Evolutionary conservation across 208 protist species (phyloP), one percentile per base, ranked within the genome.

Genomic region (Baffinella frigidus): DNA sequence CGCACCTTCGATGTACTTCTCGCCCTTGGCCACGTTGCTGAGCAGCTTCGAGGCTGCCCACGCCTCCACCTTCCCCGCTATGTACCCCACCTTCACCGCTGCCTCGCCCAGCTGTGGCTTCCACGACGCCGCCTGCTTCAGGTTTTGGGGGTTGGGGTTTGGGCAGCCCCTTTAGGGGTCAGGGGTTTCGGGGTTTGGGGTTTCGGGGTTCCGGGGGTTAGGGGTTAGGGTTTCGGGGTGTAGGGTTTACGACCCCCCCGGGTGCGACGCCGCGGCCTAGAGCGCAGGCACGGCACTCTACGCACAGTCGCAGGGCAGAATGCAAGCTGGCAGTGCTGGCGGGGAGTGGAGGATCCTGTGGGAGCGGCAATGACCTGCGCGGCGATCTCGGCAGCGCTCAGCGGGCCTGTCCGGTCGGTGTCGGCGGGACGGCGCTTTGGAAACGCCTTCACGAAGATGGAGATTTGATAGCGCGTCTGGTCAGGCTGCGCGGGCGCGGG

Each of bases 1-100:
- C n/a, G n/a, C n/a, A n/a, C n/a, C 77, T 20, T 87, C 77, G 17
- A 87, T 87, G 77, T 87, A 87, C 77, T 87, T 87, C 39, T 87
- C 77, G 0, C 77, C 77, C 1, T 41, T 50, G 77, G 39, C 61
- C 7, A 87, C 77, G 24, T 87, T 87, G 5, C 33, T 14, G 0
- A 87, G 77, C 4, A 87, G 50, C 39, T 87, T 87, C 5, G 27
- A 41, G 3, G 50, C 77, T 1, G 39, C 77, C 77, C 77, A 87
- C 33, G 77, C 33, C 36, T 87, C 77, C 33, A 87, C 24, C 44
- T 87, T 87, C 9, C 77, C 77, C 39, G 48, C 77, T 61, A 87
- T 87, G 77, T 87, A 87, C 0, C 77, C 39, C 39, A 33, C 20
- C 39, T 56, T 24, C 41, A 14, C 71, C 43, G 24, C 71, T 41